Conservation (phyloP, 1,284 basidiomycete genomes). For the Naganishia sp. region DNA sequence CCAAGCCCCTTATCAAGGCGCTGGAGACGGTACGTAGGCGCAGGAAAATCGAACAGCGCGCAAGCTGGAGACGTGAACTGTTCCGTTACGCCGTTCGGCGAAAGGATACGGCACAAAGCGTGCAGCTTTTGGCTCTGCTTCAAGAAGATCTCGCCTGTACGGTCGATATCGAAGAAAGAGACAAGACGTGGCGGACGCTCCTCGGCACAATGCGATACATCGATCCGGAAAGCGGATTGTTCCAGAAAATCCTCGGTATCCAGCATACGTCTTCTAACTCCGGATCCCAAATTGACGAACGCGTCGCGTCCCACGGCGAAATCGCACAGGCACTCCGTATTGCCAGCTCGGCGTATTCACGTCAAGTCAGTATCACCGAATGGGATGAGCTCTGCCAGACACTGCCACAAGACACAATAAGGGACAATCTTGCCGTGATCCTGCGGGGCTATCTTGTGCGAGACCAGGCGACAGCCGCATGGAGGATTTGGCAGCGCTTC, state of each 20-base stretch:
- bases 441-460: constrained; percentile 16
- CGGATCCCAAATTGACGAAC: background rate
- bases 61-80: constrained; percentile 10
- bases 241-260: constrained; percentile 4
- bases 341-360: constrained; percentile 4
- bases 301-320: background rate
- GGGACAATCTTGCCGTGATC: constrained; percentile 6
- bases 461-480: background rate
- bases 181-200: constrained; percentile 3
- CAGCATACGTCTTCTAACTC: background rate
- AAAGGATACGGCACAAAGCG: background rate
- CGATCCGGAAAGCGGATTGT: background rate
- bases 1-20: constrained; percentile 20
- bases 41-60: constrained; percentile 3
- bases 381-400: constrained; percentile 16
- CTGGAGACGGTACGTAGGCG: constrained; percentile 14
- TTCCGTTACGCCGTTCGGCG: constrained; percentile 13
- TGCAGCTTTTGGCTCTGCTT: constrained; percentile 1
- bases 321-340: background rate
- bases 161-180: background rate
- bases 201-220: constrained; percentile 11
- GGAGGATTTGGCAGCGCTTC: constrained; percentile 20
- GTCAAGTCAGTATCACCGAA: background rate
- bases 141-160: background rate
- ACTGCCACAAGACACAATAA: background rate